Conservation (phyloP, 176 grass and related monocot genomes). For the Avena insularis region DNA sequence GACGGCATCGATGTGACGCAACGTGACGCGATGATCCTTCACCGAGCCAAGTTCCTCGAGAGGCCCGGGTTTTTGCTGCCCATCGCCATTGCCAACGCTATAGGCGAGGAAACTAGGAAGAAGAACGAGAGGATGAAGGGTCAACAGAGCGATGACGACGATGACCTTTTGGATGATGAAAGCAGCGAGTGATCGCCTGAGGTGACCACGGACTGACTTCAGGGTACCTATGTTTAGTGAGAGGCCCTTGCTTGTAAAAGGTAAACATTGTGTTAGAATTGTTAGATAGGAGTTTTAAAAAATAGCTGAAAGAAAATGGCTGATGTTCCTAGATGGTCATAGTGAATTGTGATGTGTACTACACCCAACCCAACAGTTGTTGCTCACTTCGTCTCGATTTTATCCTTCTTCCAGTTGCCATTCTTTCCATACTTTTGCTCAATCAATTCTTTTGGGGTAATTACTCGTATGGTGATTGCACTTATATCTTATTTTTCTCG, state of each 20-base stretch:
- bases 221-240: not conserved
- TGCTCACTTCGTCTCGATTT: too few relatives aligned
- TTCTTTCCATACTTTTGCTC: too few relatives aligned
- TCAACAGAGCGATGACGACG: constrained; percentile 35
- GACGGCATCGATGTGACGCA: constrained; percentile 73
- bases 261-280: not conserved
- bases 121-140: constrained; percentile 53
- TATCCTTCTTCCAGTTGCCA: too few relatives aligned
- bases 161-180: constrained; percentile 59
- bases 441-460: too few relatives aligned
- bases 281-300: constrained; percentile 1
- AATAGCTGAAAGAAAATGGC: not conserved
- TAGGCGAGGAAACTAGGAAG: constrained; percentile 75
- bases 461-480: too few relatives aligned
- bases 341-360: not conserved
- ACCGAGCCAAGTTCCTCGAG: constrained; percentile 75
- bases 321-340: not conserved
- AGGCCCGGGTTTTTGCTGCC: constrained; percentile 85
- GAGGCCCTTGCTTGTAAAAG: not conserved
- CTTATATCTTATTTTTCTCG: too few relatives aligned
- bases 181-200: not conserved
- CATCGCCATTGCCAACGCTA: constrained; percentile 72
- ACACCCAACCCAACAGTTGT: not conserved
- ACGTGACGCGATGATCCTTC: constrained; percentile 85
- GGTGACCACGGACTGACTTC: not conserved